Conservation (phyloP, 306 rosid genomes). For the Rubus idaeus region DNA sequence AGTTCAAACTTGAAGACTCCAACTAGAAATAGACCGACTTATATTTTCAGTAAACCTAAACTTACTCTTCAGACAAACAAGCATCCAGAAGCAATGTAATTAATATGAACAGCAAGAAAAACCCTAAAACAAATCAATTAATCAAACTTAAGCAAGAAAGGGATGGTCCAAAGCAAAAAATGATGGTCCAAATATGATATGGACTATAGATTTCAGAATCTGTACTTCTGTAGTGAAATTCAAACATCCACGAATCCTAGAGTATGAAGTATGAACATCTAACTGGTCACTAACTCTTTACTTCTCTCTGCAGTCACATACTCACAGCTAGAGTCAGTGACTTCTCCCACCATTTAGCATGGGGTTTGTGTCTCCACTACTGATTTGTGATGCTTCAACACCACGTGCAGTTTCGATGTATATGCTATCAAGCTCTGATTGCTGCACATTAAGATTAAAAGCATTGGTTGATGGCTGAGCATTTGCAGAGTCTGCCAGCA, state of each 20-base stretch:
- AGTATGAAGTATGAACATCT: constrained; percentile 47
- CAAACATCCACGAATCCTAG: constrained; percentile 32
- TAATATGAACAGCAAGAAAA: background rate
- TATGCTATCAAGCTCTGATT: constrained; percentile 47
- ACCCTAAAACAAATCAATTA: background rate
- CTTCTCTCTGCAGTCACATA: constrained; percentile 17
- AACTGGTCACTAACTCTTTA: constrained; percentile 20
- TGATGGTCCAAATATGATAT: background rate
- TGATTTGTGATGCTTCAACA: constrained; percentile 24
- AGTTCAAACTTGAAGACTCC: background rate
- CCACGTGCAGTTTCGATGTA: constrained; percentile 37
- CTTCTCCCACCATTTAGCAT: constrained; percentile 54
- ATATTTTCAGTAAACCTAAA: too few species aligned
- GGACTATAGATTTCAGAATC: background rate
- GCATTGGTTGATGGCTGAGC: constrained; percentile 29
- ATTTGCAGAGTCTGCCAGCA: constrained; percentile 58
- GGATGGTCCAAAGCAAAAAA: background rate
- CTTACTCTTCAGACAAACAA: background rate
- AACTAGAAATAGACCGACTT: too few species aligned
- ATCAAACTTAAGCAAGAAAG: background rate
- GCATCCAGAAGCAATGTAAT: background rate
- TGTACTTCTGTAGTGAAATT: background rate
- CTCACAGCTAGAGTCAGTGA: constrained; percentile 24
- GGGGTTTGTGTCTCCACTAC: constrained; percentile 46
- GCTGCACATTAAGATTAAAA: constrained; percentile 30